Evolutionary conservation across 2,329 filamentous ascomycete genomes (phyloP).

Genomic region (Alternaria sp.): DNA sequence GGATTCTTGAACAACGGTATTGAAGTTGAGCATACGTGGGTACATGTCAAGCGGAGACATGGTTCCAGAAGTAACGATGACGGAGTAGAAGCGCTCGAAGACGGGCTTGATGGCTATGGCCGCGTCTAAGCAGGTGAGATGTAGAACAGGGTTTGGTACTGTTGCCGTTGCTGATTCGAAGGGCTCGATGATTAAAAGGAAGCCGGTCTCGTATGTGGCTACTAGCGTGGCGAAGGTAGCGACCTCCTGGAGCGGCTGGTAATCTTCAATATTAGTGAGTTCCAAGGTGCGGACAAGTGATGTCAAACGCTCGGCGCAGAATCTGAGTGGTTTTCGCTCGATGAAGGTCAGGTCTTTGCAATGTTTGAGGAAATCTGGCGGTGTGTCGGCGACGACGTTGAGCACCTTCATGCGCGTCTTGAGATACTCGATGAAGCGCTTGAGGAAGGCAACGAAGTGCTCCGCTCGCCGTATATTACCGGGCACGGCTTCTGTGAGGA

Average conservation of each 20-base stretch:
- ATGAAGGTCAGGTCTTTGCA: conserved; percentile 97
- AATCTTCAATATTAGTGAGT: conserved; percentile 97
- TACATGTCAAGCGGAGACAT: conserved; percentile 99
- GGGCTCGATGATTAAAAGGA: conserved; percentile 93
- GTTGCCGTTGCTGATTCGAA: conserved; percentile 95
- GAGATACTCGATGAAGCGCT: conserved; percentile 96
- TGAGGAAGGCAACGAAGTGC: conserved; percentile 93
- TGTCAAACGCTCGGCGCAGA: conserved; percentile 92
- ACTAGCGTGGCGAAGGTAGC: conserved; percentile 96
- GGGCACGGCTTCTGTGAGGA: conserved; percentile 93
- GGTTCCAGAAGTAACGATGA: conserved; percentile 97
- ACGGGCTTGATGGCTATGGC: conserved; percentile 98
- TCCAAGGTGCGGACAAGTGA: conserved; percentile 94
- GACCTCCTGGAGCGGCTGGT: conserved; percentile 94
- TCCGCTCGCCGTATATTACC: conserved; percentile 96
- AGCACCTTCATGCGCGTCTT: conserved; percentile 98
- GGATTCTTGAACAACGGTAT: conserved; percentile 91
- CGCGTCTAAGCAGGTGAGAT: conserved; percentile 95
- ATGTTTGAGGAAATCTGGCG: conserved; percentile 89
- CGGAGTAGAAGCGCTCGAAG: conserved; percentile 95
- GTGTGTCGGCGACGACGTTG: conserved; percentile 96
- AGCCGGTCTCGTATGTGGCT: conserved; percentile 95
- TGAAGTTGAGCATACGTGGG: conserved; percentile 96
- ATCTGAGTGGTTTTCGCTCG: conserved; percentile 90
- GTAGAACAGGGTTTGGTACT: conserved; percentile 94